Percentiles rank a stretch among this genome's conserved stretches.
Conservation (phyloP, 2,329 filamentous ascomycete genomes). For the Aureobasidium lini region DNA sequence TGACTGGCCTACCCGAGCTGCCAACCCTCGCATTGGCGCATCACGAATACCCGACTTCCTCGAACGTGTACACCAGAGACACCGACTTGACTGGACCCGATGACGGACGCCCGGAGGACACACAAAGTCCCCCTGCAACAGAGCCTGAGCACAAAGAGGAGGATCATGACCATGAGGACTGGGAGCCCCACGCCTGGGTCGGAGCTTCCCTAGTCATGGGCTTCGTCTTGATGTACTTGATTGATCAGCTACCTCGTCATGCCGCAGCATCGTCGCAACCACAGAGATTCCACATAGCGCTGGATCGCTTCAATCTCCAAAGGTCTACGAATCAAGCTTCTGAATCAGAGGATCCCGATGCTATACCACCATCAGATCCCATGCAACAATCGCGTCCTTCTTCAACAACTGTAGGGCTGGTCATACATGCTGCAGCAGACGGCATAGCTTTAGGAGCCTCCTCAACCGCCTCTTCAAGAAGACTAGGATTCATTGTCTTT, state of each 20-base stretch:
- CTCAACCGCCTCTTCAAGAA: slow-evolving; percentile 55
- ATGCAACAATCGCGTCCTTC: slow-evolving; percentile 27
- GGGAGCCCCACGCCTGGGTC: slow-evolving; percentile 66
- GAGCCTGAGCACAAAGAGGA: neutral
- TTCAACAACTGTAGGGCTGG: slow-evolving; percentile 73
- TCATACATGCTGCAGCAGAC: slow-evolving; percentile 91
- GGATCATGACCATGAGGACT: slow-evolving; percentile 25
- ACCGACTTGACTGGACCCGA: slow-evolving; percentile 24
- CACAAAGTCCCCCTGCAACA: neutral
- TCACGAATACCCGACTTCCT: neutral
- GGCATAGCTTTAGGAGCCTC: slow-evolving; percentile 94
- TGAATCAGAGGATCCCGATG: slow-evolving; percentile 21
- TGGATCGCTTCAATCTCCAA: slow-evolving; percentile 47
- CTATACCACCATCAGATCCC: slow-evolving; percentile 34
- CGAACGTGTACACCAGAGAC: neutral
- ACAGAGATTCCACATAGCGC: slow-evolving; percentile 74
- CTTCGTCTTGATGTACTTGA: slow-evolving; percentile 94
- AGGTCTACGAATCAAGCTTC: slow-evolving; percentile 7
- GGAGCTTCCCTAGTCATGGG: slow-evolving; percentile 80
- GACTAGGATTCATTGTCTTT: slow-evolving; percentile 85
- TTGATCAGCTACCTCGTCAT: slow-evolving; percentile 76
- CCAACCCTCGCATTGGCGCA: neutral
- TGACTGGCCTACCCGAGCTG: neutral
- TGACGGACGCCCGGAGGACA: slow-evolving; percentile 18
- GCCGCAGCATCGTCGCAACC: slow-evolving; percentile 51